Evolutionary conservation across 192 early-diverging fungal genomes (phyloP).

Genomic region (Backusella australiensis): DNA sequence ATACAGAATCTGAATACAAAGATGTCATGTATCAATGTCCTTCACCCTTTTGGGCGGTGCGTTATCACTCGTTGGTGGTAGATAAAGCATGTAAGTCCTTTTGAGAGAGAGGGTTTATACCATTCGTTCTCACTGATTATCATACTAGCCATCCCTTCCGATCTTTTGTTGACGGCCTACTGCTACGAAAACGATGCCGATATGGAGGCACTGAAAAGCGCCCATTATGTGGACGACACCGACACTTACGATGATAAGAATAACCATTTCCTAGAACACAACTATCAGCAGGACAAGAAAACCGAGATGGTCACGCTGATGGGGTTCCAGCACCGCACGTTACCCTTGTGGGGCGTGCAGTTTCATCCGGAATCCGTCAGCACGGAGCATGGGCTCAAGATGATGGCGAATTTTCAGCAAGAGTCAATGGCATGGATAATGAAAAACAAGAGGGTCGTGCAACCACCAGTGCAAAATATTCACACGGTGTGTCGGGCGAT

Average conservation of each 20-base stretch:
- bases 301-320: slow-evolving; percentile 57
- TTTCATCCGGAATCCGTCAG: slow-evolving; percentile 97
- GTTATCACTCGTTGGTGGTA: slow-evolving; percentile 91
- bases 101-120: too few species aligned
- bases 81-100: slow-evolving; percentile 44
- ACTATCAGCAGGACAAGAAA: background rate
- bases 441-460: background rate
- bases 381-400: slow-evolving; percentile 67
- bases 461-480: background rate
- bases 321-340: slow-evolving; percentile 68
- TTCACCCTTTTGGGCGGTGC: slow-evolving; percentile 67
- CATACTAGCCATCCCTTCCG: slow-evolving; percentile 52
- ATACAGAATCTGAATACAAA: background rate
- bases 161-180: slow-evolving; percentile 64
- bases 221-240: slow-evolving; percentile 16
- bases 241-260: slow-evolving; percentile 4
- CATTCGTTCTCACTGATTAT: too few species aligned
- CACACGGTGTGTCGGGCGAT: background rate
- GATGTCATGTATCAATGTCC: slow-evolving; percentile 62
- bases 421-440: slow-evolving; percentile 46
- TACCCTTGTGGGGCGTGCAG: slow-evolving; percentile 87
- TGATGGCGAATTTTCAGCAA: slow-evolving; percentile 73
- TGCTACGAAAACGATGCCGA: slow-evolving; percentile 45
- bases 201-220: slow-evolving; percentile 26
- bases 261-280: slow-evolving; percentile 20